A percentile compares a stretch with the other conserved stretches of the same genome.
Evolutionary conservation across 2,329 filamentous ascomycete genomes (phyloP).

Genomic region (Colletotrichum cereale): DNA sequence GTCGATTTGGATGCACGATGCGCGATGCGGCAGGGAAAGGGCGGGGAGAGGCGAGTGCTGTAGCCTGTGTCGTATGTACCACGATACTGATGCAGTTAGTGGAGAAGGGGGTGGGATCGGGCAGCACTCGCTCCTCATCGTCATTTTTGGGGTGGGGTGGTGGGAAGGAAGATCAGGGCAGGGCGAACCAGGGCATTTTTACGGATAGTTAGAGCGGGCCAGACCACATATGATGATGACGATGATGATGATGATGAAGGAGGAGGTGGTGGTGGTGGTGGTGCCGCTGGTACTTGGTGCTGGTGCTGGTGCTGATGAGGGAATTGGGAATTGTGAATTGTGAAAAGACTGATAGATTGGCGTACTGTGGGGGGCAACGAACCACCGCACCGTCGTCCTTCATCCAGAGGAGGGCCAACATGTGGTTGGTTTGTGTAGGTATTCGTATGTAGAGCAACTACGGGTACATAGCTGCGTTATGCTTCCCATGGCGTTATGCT

Average conservation of each 20-base stretch:
- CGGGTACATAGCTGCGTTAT: not conserved
- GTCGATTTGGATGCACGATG: conserved; percentile 38
- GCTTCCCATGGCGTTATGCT: not conserved
- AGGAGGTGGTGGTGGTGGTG: conserved; percentile 11
- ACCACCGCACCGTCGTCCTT: too few relatives aligned
- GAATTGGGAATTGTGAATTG: conserved; percentile 23
- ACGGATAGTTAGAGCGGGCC: conserved; percentile 21
- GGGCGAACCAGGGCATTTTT: conserved; percentile 16
- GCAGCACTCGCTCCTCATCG: conserved; percentile 33
- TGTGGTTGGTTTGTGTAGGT: not conserved
- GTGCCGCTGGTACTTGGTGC: conserved; percentile 1
- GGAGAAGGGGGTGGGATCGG: conserved; percentile 37
- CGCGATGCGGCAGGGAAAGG: conserved; percentile 38
- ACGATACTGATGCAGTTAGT: conserved; percentile 34
- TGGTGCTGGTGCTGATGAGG: conserved; percentile 1
- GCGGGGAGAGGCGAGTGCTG: conserved; percentile 36
- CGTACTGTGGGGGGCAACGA: not conserved
- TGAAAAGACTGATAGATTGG: conserved; percentile 10
- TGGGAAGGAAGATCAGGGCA: conserved; percentile 29
- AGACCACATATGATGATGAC: conserved; percentile 22
- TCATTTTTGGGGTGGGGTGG: conserved; percentile 26
- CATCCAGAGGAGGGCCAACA: not conserved
- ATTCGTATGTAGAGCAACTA: not conserved
- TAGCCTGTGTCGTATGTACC: conserved; percentile 14
- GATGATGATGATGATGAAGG: conserved; percentile 6